Evolutionary conservation across 192 early-diverging fungal species (phyloP), one percentile per base, ranked within the genome.

Genomic region (Umbelopsis sp.): DNA sequence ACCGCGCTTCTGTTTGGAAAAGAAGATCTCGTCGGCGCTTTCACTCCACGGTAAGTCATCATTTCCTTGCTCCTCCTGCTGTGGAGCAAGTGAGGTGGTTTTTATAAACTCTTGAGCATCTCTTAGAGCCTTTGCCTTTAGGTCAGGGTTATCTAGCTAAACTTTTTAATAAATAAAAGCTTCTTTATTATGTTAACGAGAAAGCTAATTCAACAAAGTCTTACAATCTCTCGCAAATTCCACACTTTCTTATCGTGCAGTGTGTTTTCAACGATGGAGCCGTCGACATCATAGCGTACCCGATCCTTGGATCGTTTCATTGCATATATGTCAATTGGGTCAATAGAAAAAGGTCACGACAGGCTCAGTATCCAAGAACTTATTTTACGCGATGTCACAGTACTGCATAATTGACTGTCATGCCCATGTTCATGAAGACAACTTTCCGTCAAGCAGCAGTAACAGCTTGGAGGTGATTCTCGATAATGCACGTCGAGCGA

Each of bases 401-500:
- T 33, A 35, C 16, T 25, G 55, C 33, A 77, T 82, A 80, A 82
- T 87, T 61, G 86, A 87, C 73, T 78, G 80, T 9, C 86, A 87
- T 74, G 86, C 86, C 13, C 86, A 87, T 58, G 64, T 85, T 47
- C 79, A 82, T 58, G 75, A 72, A 13, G 68, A 69, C 1, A 84
- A 79, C 37, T 83, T 85, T 51, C 80, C 82, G 9, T 16, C 58
- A 8, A 2, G 12, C 13, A 16, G 27, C 13, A 33, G 13, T 3
- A 61, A 53, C 71, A 71, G 46, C 66, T 64, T 55, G 71, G 71
- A 71, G 49, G 25, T 11, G 53, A 67, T 84, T 8, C 4, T 82
- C 13, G 64, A 80, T 16, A 71, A 73, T 18, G 86, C 84, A 18
- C 67, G 74, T 47, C 55, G 72, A 8, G 82, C 80, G 1, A 74